A percentile compares a stretch with the other conserved stretches of the same genome.
Conservation (phyloP, 345 rosid genomes). For the Eucalyptus pumila region DNA sequence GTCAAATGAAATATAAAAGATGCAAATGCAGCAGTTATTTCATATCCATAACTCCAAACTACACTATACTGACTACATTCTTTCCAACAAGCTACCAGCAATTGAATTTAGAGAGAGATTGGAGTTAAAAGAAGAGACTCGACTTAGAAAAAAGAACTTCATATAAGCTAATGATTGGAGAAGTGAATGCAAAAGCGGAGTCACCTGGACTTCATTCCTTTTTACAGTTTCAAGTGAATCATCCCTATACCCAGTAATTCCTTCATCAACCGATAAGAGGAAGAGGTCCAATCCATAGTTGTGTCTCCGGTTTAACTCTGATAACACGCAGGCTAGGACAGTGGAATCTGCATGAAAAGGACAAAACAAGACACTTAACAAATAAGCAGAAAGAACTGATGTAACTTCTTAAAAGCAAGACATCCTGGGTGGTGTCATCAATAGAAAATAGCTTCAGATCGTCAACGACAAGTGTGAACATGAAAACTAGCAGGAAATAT, state of each 20-base stretch:
- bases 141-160: neutral
- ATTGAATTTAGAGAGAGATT: neutral
- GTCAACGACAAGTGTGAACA: neutral
- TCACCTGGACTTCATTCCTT: conserved; percentile 80
- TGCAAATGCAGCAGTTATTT: neutral
- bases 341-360: conserved; percentile 62
- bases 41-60: neutral
- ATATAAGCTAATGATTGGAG: neutral
- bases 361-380: neutral
- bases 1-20: neutral
- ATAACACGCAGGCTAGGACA: conserved; percentile 70
- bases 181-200: neutral
- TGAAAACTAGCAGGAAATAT: neutral
- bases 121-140: neutral
- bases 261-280: conserved; percentile 87
- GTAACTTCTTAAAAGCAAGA: neutral
- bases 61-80: neutral
- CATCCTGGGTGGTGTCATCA: neutral
- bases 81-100: neutral
- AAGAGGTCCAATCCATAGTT: conserved; percentile 68
- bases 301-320: conserved; percentile 67
- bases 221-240: conserved; percentile 94
- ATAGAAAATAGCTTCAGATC: neutral
- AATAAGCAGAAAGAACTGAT: neutral
- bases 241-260: conserved; percentile 86